Conservation (phyloP, 306 rosid genomes). For the Quercus berberidifolia region DNA sequence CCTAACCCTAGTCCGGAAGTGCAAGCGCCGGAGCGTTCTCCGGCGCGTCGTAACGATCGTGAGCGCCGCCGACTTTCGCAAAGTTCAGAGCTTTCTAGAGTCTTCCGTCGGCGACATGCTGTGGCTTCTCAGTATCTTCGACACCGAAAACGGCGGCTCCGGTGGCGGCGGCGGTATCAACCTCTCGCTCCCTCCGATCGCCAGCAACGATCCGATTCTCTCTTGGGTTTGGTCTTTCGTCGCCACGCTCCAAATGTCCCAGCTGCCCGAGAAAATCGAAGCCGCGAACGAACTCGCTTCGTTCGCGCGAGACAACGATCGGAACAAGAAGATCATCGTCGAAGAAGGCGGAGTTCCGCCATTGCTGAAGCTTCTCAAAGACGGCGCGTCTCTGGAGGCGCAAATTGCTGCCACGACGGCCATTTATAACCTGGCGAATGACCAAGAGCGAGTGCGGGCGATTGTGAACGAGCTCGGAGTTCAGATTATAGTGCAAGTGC, state of each 20-base stretch:
- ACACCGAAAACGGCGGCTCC: conserved; percentile 29
- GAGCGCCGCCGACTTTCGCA: conserved; percentile 52
- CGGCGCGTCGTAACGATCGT: conserved; percentile 64
- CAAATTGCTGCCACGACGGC: conserved; percentile 58
- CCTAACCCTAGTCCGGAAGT: conserved; percentile 51
- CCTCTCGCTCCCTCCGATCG: conserved; percentile 62
- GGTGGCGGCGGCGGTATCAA: conserved; percentile 36
- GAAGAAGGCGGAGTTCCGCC: conserved; percentile 68
- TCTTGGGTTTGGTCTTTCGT: conserved; percentile 82
- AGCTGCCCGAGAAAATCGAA: conserved; percentile 49
- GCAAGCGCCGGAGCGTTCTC: conserved; percentile 58
- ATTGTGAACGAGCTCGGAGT: conserved; percentile 55
- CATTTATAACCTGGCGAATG: conserved; percentile 44
- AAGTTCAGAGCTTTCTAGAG: conserved; percentile 34
- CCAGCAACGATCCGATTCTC: conserved; percentile 75
- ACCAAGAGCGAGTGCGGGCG: conserved; percentile 42
- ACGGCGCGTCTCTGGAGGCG: conserved; percentile 38
- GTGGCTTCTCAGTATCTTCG: conserved; percentile 60
- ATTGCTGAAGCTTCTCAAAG: conserved; percentile 65
- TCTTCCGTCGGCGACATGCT: conserved; percentile 73
- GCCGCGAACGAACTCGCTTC: conserved; percentile 59
- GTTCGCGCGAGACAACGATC: conserved; percentile 56
- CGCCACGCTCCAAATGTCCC: conserved; percentile 68
- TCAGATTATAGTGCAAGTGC: conserved; percentile 53
- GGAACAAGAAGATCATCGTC: conserved; percentile 67